A percentile compares a stretch with the other conserved stretches of the same genome.
Evolutionary conservation across 1,284 basidiomycete genomes (phyloP).

Genomic region (Papiliotrema nemorosa): DNA sequence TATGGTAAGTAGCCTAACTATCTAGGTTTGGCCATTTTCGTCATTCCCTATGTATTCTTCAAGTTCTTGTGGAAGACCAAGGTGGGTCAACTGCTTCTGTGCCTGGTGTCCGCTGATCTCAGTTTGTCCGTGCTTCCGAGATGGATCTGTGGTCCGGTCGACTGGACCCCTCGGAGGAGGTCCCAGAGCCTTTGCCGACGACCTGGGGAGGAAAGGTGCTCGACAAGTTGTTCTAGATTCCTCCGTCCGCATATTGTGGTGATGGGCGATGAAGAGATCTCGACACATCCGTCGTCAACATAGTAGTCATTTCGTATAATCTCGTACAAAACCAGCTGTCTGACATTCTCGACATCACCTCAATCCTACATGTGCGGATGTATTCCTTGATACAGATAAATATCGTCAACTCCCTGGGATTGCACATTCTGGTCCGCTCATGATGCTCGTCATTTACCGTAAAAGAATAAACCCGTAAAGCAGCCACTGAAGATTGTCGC

Average conservation of each 20-base stretch:
- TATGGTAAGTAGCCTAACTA: no score
- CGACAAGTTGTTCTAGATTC: conserved; percentile 11
- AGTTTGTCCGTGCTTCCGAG: conserved; percentile 14
- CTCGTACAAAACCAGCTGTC: background rate
- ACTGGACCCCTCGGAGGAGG: conserved; percentile 9
- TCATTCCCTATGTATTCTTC: conserved; percentile 13
- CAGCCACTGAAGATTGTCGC: conserved; percentile 19
- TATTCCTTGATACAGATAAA: no score
- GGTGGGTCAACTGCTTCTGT: conserved; percentile 56
- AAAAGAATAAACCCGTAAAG: conserved; percentile 12
- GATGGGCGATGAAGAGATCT: background rate
- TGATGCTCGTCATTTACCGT: background rate
- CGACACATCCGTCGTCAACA: background rate
- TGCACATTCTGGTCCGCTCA: background rate
- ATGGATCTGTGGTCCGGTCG: conserved; percentile 16
- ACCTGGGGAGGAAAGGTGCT: conserved; percentile 15
- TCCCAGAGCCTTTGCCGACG: conserved; percentile 9
- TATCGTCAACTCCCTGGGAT: no score
- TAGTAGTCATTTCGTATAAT: background rate
- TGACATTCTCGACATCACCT: background rate
- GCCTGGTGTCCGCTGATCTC: conserved; percentile 46
- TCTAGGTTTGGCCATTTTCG: conserved; percentile 12
- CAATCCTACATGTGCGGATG: background rate
- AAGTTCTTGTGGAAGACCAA: conserved; percentile 14
- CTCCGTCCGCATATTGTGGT: background rate